Percentiles rank a stretch among this genome's conserved stretches.
Conservation (phyloP, 768 basidiomycete species). For the Collybia sp. region DNA sequence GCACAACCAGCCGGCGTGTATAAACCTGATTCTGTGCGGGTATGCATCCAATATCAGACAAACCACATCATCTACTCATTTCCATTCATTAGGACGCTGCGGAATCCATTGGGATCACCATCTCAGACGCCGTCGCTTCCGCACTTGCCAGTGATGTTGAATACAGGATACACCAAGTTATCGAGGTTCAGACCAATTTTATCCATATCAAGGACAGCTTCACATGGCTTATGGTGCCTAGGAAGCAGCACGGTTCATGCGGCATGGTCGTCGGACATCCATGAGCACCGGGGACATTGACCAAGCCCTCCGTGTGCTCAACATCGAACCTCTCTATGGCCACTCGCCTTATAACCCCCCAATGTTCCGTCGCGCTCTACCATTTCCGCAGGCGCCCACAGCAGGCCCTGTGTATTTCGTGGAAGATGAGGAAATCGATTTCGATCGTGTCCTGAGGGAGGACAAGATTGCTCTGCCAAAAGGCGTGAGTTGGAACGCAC, state of each 20-base stretch:
- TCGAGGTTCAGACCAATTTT: slow-evolving; percentile 56
- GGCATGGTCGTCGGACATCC: slow-evolving; percentile 87
- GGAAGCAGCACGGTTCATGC: slow-evolving; percentile 97
- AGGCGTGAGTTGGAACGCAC: slow-evolving; percentile 84
- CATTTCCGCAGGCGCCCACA: slow-evolving; percentile 42
- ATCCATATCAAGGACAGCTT: too few relatives aligned
- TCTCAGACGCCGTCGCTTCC: slow-evolving; percentile 77
- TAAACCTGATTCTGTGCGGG: slow-evolving; percentile 61
- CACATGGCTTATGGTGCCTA: slow-evolving; percentile 21
- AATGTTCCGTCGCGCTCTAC: slow-evolving; percentile 55
- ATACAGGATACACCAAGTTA: slow-evolving; percentile 91
- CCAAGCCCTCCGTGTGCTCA: slow-evolving; percentile 87
- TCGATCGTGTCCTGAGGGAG: slow-evolving; percentile 84
- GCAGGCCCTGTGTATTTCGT: slow-evolving; percentile 85
- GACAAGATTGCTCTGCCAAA: slow-evolving; percentile 81
- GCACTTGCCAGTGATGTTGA: slow-evolving; percentile 94
- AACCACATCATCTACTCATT: slow-evolving; percentile 1
- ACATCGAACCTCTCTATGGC: slow-evolving; percentile 94
- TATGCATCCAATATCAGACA: slow-evolving; percentile 17
- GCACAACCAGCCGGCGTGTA: slow-evolving; percentile 41
- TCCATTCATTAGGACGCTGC: slow-evolving; percentile 70
- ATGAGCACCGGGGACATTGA: slow-evolving; percentile 90
- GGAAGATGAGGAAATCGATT: slow-evolving; percentile 97
- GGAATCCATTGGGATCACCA: slow-evolving; percentile 77
- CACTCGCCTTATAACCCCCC: slow-evolving; percentile 65